Conservation (phyloP, 192 early-diverging fungal genomes). For the Backusella morwellensis region DNA sequence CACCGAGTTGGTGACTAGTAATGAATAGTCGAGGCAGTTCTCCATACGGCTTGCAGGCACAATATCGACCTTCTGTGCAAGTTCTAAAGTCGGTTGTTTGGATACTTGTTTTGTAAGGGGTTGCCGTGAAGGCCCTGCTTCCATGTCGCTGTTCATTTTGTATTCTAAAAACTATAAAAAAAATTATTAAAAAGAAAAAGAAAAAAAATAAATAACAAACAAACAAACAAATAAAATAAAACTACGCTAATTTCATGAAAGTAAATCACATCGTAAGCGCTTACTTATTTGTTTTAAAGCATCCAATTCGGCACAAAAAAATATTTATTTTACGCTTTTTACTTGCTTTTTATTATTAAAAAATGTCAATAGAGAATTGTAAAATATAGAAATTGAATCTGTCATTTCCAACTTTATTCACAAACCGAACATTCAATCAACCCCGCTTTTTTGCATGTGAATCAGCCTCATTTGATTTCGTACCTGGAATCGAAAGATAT, state of each 20-base stretch:
- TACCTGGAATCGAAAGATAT: neutral
- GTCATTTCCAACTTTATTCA: no score
- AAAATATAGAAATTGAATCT: neutral
- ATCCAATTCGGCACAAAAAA: neutral
- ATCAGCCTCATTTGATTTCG: neutral
- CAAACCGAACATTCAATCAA: neutral
- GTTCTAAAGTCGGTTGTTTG: neutral
- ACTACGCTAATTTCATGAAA: no score
- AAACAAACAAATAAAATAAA: neutral
- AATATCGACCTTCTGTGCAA: constrained; percentile 2
- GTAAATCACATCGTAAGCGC: neutral
- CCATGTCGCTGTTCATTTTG: neutral
- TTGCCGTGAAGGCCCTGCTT: neutral
- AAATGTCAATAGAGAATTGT: neutral
- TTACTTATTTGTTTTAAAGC: neutral
- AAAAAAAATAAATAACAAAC: neutral
- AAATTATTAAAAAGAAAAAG: neutral
- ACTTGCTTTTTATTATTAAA: no score
- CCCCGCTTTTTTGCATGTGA: neutral
- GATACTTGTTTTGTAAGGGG: neutral
- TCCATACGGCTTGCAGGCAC: neutral
- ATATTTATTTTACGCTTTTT: neutral
- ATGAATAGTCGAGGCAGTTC: constrained; percentile 11
- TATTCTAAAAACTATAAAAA: neutral
- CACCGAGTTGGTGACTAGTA: constrained; percentile 23